phyloP scores from a whole-genome alignment of 2,329 filamentous ascomycete species.

The Hymenoscyphus repandus region DNA sequence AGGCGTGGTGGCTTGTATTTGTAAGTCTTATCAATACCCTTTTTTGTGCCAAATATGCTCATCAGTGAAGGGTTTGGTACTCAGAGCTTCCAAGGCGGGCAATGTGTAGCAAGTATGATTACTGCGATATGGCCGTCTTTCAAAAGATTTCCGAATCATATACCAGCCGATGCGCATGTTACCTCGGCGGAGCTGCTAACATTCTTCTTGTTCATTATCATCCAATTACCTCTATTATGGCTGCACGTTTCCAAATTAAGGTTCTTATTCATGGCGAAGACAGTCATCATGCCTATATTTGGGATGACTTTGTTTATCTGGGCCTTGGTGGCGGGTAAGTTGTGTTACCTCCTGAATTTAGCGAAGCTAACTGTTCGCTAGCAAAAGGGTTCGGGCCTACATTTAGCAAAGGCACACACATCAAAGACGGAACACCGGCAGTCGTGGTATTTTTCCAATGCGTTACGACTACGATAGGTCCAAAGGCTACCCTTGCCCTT shows the following conservation, averaged over 20 bases:
- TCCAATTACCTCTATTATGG: conserved; percentile 37
- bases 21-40: conserved; percentile 11
- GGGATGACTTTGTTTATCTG: conserved; percentile 23
- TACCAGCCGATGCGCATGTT: conserved; percentile 43
- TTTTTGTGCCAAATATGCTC: background rate
- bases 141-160: conserved; percentile 42
- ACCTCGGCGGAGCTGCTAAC: conserved; percentile 50
- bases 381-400: conserved; percentile 22
- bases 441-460: conserved; percentile 19
- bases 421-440: conserved; percentile 15
- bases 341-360: background rate
- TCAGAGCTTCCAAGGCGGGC: conserved; percentile 21
- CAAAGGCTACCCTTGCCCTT: conserved; percentile 25
- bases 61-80: conserved; percentile 17
- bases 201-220: conserved; percentile 40
- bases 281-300: conserved; percentile 28
- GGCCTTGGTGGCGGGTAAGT: conserved; percentile 18
- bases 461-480: conserved; percentile 20
- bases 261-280: conserved; percentile 47
- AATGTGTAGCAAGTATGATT: conserved; percentile 37
- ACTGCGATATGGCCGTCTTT: conserved; percentile 49
- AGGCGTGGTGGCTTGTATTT: conserved; percentile 24
- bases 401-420: conserved; percentile 18
- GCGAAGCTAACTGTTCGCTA: conserved; percentile 2
- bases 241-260: conserved; percentile 43